These are phyloP conservation scores for Phylloporus arenicola DNA, from an alignment of 768 basidiomycete genomes.

Conservation along the genomic window DNA sequence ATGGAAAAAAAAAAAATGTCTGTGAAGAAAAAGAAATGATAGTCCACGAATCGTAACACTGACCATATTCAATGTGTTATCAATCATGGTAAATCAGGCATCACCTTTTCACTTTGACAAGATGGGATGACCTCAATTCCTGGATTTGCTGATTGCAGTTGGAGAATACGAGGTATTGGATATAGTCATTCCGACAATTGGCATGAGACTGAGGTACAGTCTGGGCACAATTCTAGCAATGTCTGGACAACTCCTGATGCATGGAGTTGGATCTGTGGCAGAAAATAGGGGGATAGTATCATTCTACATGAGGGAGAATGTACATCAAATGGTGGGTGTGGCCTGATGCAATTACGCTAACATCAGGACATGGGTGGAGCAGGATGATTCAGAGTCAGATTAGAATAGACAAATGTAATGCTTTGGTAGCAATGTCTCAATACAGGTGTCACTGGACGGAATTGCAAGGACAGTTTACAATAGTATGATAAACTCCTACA, in stretches of 20 bases:
- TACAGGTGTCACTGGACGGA: no score
- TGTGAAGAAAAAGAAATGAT: no score
- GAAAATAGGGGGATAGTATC: not conserved
- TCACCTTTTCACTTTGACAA: not conserved
- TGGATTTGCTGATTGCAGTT: not conserved
- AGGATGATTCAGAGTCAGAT: not conserved
- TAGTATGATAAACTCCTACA: no score
- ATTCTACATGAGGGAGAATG: not conserved
- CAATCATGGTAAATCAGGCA: not conserved
- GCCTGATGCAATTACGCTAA: not conserved
- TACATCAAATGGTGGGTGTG: not conserved
- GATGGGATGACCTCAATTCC: not conserved
- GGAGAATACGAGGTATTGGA: not conserved
- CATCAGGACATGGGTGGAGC: not conserved
- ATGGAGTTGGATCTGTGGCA: not conserved
- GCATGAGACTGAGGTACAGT: not conserved
- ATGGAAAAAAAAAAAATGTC: no score
- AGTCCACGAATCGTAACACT: no score
- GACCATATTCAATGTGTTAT: not conserved
- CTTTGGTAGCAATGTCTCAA: no score
- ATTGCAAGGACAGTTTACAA: no score
- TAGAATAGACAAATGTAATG: no score
- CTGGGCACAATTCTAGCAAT: not conserved
- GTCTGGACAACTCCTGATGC: not conserved
- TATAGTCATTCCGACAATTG: not conserved